Base-by-base conservation (phyloP, 1,284 basidiomycete species). In the Vanrija pseudolonga region DNA sequence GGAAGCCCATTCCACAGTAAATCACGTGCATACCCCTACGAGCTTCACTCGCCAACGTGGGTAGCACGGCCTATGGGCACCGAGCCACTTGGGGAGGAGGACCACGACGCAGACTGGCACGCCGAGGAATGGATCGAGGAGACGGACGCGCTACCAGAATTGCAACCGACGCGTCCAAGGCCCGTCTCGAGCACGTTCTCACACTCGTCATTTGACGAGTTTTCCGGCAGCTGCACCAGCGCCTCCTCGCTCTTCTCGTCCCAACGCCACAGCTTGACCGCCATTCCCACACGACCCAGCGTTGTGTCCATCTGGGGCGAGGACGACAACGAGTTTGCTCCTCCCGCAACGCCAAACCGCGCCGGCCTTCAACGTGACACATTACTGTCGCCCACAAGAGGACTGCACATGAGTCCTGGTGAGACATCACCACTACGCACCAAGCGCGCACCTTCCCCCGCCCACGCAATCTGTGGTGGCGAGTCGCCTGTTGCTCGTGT, bases 1-100 rank as follows among this genome's bases (percentile, higher is more conserved):
- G 70, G 70, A 18, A 68, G 67, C 44, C 71, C 71, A 12, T 73
- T 73, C 56, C 60, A 55, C 39, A 53, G 56, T 39, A 65, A 64
- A 42, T 57, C 53, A 4, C 42, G 63, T 23, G 64, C 62, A 8
- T 41, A 36, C 41, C 23, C 39, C 20, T 42, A 43, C 28, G 54
- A 51, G 41, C 20, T 39, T 11, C 26, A 18, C 3, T 47, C 51
- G 5, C 51, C 51, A 3, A 41, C 51, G 6, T 52, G 51, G 45
- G 40, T 28, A 8, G 17, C 51, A 1, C 45, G 45, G 17, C 39
- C 12, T 14, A 49, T 4, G 38, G 20, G 11, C 28, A 42, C 40
- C 32, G 38, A 39, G 36, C n/a, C 38, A 19, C 19, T 40, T 12
- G 32, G 32, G 9, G 12, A 14, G 14, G 32, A 32, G 18, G n/a